These are phyloP conservation scores for Metschnikowia gelsemii DNA, from an alignment of 805 yeast species.

Conservation along the genomic window DNA sequence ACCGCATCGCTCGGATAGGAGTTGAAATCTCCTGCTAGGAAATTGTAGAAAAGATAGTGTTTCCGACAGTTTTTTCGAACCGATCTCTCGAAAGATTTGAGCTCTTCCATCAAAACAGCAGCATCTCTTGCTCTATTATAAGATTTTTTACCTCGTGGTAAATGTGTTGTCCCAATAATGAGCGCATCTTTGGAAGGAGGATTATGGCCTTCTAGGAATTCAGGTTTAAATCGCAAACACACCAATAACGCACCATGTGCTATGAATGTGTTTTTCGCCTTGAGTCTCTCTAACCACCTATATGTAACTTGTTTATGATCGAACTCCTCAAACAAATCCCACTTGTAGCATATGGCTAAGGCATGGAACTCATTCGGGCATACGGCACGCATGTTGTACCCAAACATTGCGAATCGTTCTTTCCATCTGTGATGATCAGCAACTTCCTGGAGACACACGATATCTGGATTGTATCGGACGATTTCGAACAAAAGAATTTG, in stretches of 20 bases:
- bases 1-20: too few relatives aligned
- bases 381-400: conserved; percentile 1
- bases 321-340: conserved; percentile 3
- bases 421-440: background rate
- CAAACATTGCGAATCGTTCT: conserved; percentile 1
- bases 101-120: too few relatives aligned
- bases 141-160: too few relatives aligned
- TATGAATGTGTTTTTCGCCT: background rate
- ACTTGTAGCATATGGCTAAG: conserved; percentile 5
- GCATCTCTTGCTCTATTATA: too few relatives aligned
- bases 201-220: conserved; percentile 1
- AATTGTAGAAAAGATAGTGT: too few relatives aligned
- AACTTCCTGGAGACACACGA: conserved; percentile 10
- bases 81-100: too few relatives aligned
- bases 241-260: conserved; percentile 4
- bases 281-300: background rate
- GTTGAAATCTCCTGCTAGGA: too few relatives aligned
- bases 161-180: conserved; percentile 7
- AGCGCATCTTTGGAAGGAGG: conserved; percentile 6
- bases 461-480: conserved; percentile 9
- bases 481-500: conserved; percentile 5
- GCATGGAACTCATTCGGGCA: conserved; percentile 3
- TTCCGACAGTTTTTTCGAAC: too few relatives aligned
- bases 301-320: background rate
- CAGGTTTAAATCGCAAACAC: conserved; percentile 4